These are phyloP conservation scores for Hyphopichia wangnamkhiaoensis DNA, from an alignment of 1,139 yeast genomes.

Conservation along the genomic window DNA sequence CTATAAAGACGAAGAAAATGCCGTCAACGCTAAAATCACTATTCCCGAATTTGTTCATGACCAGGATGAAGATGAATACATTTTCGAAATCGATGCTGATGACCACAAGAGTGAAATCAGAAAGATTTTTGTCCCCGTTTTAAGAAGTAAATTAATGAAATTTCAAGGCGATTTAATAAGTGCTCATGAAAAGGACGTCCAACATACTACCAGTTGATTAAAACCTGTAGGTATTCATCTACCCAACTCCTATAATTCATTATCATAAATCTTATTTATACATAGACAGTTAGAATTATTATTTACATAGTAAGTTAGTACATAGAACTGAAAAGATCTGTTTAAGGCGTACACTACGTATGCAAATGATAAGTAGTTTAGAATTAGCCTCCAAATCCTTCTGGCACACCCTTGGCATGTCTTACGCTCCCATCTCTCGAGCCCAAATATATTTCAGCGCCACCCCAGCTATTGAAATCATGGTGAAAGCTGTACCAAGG, in stretches of 20 bases:
- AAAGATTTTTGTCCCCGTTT: conserved; percentile 50
- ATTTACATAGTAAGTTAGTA: background rate
- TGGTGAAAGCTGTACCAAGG: conserved; percentile 63
- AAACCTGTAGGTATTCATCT: no score
- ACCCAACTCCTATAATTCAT: background rate
- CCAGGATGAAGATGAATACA: conserved; percentile 64
- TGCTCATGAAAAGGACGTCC: conserved; percentile 63
- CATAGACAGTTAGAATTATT: background rate
- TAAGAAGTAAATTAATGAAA: conserved; percentile 47
- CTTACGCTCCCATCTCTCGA: conserved; percentile 49
- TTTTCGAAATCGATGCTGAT: conserved; percentile 48
- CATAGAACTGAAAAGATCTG: no score
- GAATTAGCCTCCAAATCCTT: conserved; percentile 59
- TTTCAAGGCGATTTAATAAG: conserved; percentile 64
- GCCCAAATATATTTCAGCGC: conserved; percentile 59
- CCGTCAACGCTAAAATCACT: conserved; percentile 39
- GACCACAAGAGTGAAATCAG: conserved; percentile 40
- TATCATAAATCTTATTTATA: no score
- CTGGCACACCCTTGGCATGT: conserved; percentile 89
- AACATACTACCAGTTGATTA: conserved; percentile 40
- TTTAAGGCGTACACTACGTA: no score
- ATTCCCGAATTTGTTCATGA: conserved; percentile 77
- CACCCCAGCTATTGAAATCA: conserved; percentile 56
- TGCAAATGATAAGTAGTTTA: no score
- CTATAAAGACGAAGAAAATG: conserved; percentile 24